These are phyloP conservation scores for Aspergillus sp. DNA, from an alignment of 2,329 filamentous ascomycete species.

Conservation along the genomic window DNA sequence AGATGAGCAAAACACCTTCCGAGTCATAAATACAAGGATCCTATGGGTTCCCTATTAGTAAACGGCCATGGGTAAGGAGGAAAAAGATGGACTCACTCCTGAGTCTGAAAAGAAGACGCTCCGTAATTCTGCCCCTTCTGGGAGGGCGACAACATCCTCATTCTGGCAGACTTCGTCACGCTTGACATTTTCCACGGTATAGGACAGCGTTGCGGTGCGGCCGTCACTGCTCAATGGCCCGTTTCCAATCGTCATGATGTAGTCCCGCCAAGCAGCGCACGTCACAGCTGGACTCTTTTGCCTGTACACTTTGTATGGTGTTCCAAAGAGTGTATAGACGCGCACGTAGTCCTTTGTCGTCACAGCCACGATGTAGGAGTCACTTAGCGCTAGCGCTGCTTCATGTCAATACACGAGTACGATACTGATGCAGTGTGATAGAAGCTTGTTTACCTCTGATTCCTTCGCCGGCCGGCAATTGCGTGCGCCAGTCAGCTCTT, in stretches of 20 bases:
- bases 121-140: constrained; percentile 64
- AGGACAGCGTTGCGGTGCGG: constrained; percentile 63
- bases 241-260: constrained; percentile 93
- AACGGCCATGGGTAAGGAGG: neutral
- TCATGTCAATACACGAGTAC: constrained; percentile 1
- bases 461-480: constrained; percentile 78
- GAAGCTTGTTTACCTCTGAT: constrained; percentile 48
- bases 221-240: constrained; percentile 77
- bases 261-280: constrained; percentile 90
- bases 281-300: constrained; percentile 92
- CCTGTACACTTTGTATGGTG: constrained; percentile 80
- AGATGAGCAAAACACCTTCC: constrained; percentile 76
- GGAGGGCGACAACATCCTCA: constrained; percentile 82
- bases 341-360: constrained; percentile 84
- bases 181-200: constrained; percentile 92
- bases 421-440: neutral
- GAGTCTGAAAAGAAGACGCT: constrained; percentile 87
- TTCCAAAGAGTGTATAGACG: constrained; percentile 86
- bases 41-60: constrained; percentile 34
- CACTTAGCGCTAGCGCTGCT: constrained; percentile 75
- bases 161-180: constrained; percentile 90
- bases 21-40: constrained; percentile 96
- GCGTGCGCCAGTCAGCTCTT: constrained; percentile 80
- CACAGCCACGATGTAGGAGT: constrained; percentile 82
- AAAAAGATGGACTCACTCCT: constrained; percentile 53